These are phyloP conservation scores for Nepenthes mirabilis DNA, from an alignment of 148 eudicot genomes.

Conservation along the genomic window DNA sequence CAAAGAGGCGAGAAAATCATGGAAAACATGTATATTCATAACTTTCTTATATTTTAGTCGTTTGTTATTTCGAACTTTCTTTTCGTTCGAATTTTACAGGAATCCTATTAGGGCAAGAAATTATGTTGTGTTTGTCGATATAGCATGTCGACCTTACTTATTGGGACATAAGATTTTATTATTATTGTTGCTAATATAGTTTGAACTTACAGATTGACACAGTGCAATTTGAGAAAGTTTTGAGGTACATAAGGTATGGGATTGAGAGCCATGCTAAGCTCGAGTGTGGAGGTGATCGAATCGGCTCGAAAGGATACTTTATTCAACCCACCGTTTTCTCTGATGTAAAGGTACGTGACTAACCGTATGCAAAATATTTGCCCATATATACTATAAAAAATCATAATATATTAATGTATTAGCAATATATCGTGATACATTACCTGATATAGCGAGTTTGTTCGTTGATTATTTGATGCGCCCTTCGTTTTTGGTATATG, in stretches of 20 bases:
- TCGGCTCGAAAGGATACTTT: slow-evolving; percentile 75
- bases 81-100: too few relatives aligned
- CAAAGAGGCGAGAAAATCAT: too few relatives aligned
- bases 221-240: slow-evolving; percentile 69
- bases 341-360: slow-evolving; percentile 51
- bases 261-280: slow-evolving; percentile 72
- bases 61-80: too few relatives aligned
- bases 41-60: too few relatives aligned
- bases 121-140: not conserved
- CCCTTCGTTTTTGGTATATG: too few relatives aligned
- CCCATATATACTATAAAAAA: not conserved
- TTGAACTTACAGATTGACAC: slow-evolving; percentile 48
- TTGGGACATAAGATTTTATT: not conserved
- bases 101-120: not conserved
- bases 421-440: not conserved
- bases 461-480: too few relatives aligned
- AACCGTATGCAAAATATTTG: not conserved
- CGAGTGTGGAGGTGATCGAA: slow-evolving; percentile 72
- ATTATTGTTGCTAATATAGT: not conserved
- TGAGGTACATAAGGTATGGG: slow-evolving; percentile 71
- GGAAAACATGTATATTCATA: too few relatives aligned
- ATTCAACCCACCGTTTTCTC: slow-evolving; percentile 93
- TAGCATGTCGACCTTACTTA: not conserved
- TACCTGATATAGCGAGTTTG: not conserved
- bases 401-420: not conserved